Evolutionary conservation across 2,329 filamentous ascomycete genomes (phyloP).

Genomic region (Neonectria coccinea): DNA sequence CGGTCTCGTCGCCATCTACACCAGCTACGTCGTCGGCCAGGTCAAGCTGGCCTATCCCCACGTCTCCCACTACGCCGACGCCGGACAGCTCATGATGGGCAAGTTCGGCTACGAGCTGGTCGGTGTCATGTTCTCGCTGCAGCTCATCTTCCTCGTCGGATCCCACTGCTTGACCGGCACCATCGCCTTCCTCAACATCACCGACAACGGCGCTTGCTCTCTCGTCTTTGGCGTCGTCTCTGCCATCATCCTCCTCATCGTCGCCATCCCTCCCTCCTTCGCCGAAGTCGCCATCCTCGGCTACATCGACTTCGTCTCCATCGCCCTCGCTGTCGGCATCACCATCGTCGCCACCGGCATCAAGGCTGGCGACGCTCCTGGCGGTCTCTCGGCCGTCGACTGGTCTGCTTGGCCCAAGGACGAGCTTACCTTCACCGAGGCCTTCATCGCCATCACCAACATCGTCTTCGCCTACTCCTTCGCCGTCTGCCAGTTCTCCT

Average conservation of each 20-base stretch:
- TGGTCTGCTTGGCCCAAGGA: constrained; percentile 62
- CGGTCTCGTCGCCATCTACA: constrained; percentile 62
- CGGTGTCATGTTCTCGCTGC: constrained; percentile 70
- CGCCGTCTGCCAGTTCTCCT: constrained; percentile 63
- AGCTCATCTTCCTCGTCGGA: constrained; percentile 76
- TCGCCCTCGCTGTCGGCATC: constrained; percentile 71
- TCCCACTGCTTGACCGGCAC: constrained; percentile 79
- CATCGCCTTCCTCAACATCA: constrained; percentile 75
- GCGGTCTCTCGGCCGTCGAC: constrained; percentile 49
- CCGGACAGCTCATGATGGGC: constrained; percentile 71
- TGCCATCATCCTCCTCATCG: constrained; percentile 58
- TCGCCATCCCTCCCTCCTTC: constrained; percentile 62
- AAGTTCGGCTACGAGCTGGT: constrained; percentile 71
- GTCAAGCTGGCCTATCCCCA: constrained; percentile 65
- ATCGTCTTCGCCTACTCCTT: constrained; percentile 78
- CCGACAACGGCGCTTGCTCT: constrained; percentile 63
- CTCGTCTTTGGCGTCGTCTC: constrained; percentile 60
- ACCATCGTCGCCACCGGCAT: constrained; percentile 75
- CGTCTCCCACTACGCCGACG: constrained; percentile 75
- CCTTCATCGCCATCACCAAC: constrained; percentile 72
- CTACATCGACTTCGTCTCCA: constrained; percentile 70
- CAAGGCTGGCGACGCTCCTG: constrained; percentile 45
- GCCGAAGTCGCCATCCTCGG: constrained; percentile 62
- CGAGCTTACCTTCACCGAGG: constrained; percentile 62
- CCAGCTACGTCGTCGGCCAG: constrained; percentile 59